Conservation (phyloP, 306 rosid species). For the Cicer arietinum region DNA sequence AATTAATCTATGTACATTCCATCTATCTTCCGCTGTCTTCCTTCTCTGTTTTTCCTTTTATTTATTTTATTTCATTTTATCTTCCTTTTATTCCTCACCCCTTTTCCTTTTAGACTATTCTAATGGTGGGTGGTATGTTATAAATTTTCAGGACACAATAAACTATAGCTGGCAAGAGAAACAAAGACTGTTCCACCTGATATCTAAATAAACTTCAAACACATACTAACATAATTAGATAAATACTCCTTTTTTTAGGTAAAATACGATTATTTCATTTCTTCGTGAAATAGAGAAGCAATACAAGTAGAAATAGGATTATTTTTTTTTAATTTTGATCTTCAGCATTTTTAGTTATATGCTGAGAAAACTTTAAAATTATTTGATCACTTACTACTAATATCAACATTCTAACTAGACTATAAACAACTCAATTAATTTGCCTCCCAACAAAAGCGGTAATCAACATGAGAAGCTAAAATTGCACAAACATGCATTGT, state of each 20-base stretch:
- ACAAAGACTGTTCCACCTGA: constrained; percentile 24
- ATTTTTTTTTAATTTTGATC: no score
- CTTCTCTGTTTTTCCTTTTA: constrained; percentile 17
- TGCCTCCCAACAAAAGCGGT: no score
- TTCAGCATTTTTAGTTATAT: no score
- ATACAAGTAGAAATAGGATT: no score
- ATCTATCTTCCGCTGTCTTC: neutral
- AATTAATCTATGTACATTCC: constrained; percentile 2
- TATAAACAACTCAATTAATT: no score
- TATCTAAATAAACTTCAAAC: neutral
- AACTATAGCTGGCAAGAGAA: constrained; percentile 43
- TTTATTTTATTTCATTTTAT: constrained; percentile 20
- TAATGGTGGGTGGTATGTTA: constrained; percentile 42
- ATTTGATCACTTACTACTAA: no score
- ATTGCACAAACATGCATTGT: no score
- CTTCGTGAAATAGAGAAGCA: no score
- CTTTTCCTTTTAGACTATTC: constrained; percentile 21
- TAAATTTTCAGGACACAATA: constrained; percentile 14
- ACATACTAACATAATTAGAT: neutral
- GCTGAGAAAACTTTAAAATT: no score
- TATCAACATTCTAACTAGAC: no score
- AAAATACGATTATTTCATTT: no score
- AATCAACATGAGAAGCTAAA: no score
- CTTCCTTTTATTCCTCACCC: neutral
- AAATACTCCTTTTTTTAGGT: neutral